A percentile compares a stretch with the other conserved stretches of the same genome.
phyloP scores from a whole-genome alignment of 345 rosid species.

The Excoecaria agallocha region DNA sequence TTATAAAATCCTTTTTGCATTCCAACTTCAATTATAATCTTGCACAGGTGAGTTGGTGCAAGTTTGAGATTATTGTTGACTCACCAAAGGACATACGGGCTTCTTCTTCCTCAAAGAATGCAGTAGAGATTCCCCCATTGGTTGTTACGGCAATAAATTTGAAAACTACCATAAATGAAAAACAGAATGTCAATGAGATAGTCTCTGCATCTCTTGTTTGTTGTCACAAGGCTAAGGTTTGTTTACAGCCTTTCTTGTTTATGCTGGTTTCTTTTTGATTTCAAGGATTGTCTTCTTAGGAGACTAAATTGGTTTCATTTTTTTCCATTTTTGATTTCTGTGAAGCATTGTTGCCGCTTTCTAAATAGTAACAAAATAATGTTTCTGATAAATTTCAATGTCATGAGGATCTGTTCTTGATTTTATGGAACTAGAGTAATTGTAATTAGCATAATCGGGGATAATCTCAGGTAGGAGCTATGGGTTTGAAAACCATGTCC shows the following conservation, averaged over 20 bases:
- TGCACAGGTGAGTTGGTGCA: constrained; percentile 96
- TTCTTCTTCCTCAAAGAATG: constrained; percentile 48
- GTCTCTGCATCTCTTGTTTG: constrained; percentile 87
- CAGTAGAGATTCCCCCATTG: constrained; percentile 69
- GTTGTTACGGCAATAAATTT: constrained; percentile 86
- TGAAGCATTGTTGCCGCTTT: neutral
- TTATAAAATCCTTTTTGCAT: constrained; percentile 11
- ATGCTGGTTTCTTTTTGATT: constrained; percentile 9
- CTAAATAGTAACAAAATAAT: neutral
- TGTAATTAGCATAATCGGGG: neutral
- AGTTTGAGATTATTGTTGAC: constrained; percentile 72
- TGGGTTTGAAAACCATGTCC: neutral
- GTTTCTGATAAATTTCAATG: neutral
- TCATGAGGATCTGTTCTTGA: constrained; percentile 2
- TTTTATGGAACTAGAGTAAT: neutral
- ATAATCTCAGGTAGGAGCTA: neutral
- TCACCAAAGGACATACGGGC: constrained; percentile 60
- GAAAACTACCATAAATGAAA: constrained; percentile 79
- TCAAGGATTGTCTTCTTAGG: neutral
- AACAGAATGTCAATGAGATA: constrained; percentile 79
- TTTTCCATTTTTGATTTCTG: neutral
- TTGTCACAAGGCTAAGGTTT: constrained; percentile 94
- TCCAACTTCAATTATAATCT: constrained; percentile 19
- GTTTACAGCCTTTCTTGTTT: constrained; percentile 26
- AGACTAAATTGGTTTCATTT: neutral